These are phyloP conservation scores for Theileria parva DNA, from an alignment of 169 alveolate genomes.

Conservation along the genomic window DNA sequence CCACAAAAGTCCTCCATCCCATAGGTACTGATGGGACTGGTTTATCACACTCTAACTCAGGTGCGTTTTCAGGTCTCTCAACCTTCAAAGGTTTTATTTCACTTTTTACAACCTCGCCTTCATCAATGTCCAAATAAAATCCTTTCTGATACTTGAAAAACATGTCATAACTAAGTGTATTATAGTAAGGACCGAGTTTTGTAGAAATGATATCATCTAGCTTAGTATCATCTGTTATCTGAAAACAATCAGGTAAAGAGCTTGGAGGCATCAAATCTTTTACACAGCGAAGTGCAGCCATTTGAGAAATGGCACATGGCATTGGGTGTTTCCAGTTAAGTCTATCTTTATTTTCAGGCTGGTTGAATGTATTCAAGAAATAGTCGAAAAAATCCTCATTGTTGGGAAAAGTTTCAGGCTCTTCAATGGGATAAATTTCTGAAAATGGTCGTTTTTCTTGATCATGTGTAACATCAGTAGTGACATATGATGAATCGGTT, in stretches of 20 bases:
- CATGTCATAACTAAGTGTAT: conserved; percentile 33
- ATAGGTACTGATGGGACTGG: conserved; percentile 60
- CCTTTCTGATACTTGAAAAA: conserved; percentile 52
- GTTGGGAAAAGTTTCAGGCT: conserved; percentile 10
- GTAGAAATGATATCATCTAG: conserved; percentile 52
- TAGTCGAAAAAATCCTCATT: conserved; percentile 36
- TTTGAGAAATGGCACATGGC: conserved; percentile 46
- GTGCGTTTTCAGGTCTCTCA: conserved; percentile 36
- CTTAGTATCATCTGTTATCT: conserved; percentile 62
- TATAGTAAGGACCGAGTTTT: conserved; percentile 41
- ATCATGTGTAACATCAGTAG: neutral
- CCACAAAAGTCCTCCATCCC: conserved; percentile 68
- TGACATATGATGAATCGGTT: neutral
- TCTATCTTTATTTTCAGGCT: conserved; percentile 12
- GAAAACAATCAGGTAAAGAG: conserved; percentile 31
- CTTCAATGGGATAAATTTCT: neutral
- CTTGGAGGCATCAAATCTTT: conserved; percentile 56
- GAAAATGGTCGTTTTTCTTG: neutral
- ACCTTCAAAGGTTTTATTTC: conserved; percentile 39
- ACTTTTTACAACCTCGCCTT: conserved; percentile 34
- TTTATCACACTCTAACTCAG: conserved; percentile 47
- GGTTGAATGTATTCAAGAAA: conserved; percentile 11
- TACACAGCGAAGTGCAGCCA: conserved; percentile 37
- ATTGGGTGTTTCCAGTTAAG: conserved; percentile 34
- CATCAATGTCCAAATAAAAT: conserved; percentile 32